Evolutionary conservation across 345 rosid genomes (phyloP).

Genomic region (Eucalyptus leucophloia): DNA sequence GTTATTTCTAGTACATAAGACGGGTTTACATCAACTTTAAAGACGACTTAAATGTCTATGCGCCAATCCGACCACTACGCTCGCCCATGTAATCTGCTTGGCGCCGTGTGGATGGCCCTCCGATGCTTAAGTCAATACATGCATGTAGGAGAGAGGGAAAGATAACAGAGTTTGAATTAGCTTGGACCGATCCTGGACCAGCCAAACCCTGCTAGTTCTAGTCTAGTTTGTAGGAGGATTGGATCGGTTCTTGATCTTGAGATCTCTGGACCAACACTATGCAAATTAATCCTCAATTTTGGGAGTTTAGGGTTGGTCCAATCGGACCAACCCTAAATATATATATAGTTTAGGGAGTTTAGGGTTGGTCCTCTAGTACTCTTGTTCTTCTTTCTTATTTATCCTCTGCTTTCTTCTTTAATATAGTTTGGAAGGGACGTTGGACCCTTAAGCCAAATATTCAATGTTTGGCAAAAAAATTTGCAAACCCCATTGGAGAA

Average conservation of each 20-base stretch:
- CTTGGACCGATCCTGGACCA: rapidly evolving
- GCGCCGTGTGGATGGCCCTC: neutral
- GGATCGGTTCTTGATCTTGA: rapidly evolving
- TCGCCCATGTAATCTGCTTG: neutral
- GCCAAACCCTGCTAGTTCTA: too few relatives aligned
- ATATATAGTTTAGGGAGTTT: too few relatives aligned
- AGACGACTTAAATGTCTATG: too few relatives aligned
- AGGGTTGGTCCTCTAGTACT: too few relatives aligned
- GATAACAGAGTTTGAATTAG: neutral
- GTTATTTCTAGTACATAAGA: neutral
- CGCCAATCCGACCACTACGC: neutral
- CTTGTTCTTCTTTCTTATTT: neutral
- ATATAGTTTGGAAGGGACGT: too few relatives aligned
- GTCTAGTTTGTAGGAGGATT: rapidly evolving
- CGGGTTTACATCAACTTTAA: neutral
- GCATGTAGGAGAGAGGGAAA: neutral
- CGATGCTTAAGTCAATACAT: neutral
- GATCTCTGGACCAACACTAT: neutral
- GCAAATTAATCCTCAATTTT: too few relatives aligned
- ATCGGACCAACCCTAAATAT: rapidly evolving
- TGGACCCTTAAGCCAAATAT: too few relatives aligned
- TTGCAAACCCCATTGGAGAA: too few relatives aligned
- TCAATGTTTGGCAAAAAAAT: too few relatives aligned
- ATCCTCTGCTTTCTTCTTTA: neutral
- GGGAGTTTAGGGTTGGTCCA: neutral